A percentile compares a stretch with the other conserved stretches of the same genome.
Conservation (phyloP, 2,329 filamentous ascomycete genomes). For the Trichoderma hamatum region DNA sequence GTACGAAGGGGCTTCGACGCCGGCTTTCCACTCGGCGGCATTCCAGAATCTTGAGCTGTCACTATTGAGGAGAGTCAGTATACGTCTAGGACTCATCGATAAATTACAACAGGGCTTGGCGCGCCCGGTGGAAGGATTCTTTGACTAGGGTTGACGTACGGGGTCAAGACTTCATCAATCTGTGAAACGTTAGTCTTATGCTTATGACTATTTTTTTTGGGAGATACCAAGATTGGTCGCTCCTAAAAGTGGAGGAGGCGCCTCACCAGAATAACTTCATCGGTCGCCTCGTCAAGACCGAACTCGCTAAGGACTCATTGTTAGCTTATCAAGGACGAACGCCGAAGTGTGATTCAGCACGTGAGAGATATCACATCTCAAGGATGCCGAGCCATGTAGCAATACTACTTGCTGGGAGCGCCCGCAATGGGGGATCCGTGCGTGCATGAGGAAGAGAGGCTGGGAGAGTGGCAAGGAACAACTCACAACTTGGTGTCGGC, state of each 20-base stretch:
- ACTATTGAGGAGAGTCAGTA: constrained; percentile 61
- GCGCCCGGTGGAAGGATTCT: background rate
- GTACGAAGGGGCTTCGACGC: constrained; percentile 77
- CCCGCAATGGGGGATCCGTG: constrained; percentile 14
- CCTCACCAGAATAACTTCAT: constrained; percentile 48
- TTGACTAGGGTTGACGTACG: constrained; percentile 40
- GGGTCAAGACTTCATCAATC: constrained; percentile 79
- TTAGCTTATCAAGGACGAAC: constrained; percentile 36
- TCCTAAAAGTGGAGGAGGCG: background rate
- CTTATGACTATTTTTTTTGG: background rate
- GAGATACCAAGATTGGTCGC: background rate
- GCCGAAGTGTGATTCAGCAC: background rate
- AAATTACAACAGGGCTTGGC: background rate
- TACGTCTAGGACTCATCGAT: background rate
- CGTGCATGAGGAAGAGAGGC: background rate
- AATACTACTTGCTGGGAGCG: background rate
- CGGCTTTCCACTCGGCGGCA: constrained; percentile 63
- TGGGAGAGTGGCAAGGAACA: background rate
- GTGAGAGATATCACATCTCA: background rate
- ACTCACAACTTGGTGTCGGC: constrained; percentile 25
- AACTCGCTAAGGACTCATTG: constrained; percentile 47
- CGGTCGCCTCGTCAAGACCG: constrained; percentile 48
- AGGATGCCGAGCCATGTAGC: background rate
- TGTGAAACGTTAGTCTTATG: constrained; percentile 5
- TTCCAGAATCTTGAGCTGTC: constrained; percentile 89